A percentile compares a stretch with the other conserved stretches of the same genome.
phyloP scores from a whole-genome alignment of 495 filamentous ascomycete genomes.

The Cudoniella acicularis region DNA sequence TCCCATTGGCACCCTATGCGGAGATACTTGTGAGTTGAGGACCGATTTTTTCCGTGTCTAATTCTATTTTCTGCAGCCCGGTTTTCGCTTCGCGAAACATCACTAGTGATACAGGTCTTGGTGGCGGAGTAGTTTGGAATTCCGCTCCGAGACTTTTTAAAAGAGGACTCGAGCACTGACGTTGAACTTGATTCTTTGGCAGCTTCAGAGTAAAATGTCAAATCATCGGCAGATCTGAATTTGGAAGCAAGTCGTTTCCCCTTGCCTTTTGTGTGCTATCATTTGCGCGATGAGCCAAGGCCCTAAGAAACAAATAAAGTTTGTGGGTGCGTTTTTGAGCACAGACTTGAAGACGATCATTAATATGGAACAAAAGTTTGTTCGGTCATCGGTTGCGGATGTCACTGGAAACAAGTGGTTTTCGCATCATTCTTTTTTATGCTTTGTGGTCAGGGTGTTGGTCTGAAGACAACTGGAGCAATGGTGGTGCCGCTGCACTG shows the following conservation, averaged over 20 bases:
- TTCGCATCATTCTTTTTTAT: no score
- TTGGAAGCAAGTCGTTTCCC: background rate
- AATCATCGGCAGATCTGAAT: background rate
- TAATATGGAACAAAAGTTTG: background rate
- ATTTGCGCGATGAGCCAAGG: background rate
- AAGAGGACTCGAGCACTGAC: background rate
- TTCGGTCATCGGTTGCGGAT: no score
- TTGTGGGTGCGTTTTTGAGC: background rate
- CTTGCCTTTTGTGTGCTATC: background rate
- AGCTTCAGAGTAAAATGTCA: background rate
- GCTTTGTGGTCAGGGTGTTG: no score
- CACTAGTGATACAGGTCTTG: conserved; percentile 9
- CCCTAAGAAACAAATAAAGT: background rate
- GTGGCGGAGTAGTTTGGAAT: background rate
- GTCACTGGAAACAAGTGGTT: no score
- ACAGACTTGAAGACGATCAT: background rate
- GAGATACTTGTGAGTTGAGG: conserved; percentile 66
- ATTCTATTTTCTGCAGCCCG: background rate
- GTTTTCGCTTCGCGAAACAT: conserved; percentile 16
- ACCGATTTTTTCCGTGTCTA: conserved; percentile 2
- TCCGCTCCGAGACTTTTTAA: background rate
- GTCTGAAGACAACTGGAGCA: no score
- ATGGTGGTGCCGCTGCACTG: no score
- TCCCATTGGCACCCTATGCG: conserved; percentile 65
- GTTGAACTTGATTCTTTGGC: background rate